Percentiles rank a stretch among this genome's conserved stretches.
phyloP scores from a whole-genome alignment of 1,284 basidiomycete genomes.

The Cryptococcus wingfieldii region DNA sequence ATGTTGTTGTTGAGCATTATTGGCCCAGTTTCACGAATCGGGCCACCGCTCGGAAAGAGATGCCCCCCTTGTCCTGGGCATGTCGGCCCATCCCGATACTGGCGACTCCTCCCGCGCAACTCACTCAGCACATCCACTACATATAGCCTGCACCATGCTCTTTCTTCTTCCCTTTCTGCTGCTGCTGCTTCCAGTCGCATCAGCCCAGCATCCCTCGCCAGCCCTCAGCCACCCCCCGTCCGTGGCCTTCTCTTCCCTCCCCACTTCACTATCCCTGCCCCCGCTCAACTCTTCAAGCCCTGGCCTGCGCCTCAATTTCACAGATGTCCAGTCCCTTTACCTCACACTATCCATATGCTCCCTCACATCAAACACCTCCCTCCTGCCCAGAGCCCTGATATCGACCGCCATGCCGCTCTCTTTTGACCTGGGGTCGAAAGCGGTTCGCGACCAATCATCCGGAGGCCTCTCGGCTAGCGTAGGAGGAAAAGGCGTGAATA shows the following conservation, averaged over 20 bases:
- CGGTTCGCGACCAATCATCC: slow-evolving; percentile 58
- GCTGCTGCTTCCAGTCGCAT: not conserved
- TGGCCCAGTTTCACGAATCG: no score
- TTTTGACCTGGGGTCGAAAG: slow-evolving; percentile 52
- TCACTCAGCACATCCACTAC: no score
- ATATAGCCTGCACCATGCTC: not conserved
- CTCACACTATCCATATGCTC: slow-evolving; percentile 32
- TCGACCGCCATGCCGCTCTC: slow-evolving; percentile 50
- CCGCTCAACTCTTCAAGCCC: slow-evolving; percentile 22
- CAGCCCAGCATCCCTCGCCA: slow-evolving; percentile 2
- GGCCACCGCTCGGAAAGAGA: no score
- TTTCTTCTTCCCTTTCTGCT: not conserved
- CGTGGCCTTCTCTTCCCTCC: slow-evolving; percentile 13
- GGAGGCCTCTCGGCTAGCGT: slow-evolving; percentile 47
- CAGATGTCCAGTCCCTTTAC: slow-evolving; percentile 12
- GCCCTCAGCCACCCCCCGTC: slow-evolving; percentile 4
- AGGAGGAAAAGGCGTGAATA: slow-evolving; percentile 48
- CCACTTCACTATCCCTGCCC: slow-evolving; percentile 17
- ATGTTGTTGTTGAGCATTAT: no score
- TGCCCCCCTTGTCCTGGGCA: no score
- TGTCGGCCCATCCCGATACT: no score
- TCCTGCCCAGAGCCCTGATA: slow-evolving; percentile 25
- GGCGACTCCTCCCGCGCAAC: no score
- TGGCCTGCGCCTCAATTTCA: slow-evolving; percentile 21
- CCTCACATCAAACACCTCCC: slow-evolving; percentile 23